Evolutionary conservation across 169 alveolate species (phyloP).

Genomic region (Cryptosporidium ryanae): DNA sequence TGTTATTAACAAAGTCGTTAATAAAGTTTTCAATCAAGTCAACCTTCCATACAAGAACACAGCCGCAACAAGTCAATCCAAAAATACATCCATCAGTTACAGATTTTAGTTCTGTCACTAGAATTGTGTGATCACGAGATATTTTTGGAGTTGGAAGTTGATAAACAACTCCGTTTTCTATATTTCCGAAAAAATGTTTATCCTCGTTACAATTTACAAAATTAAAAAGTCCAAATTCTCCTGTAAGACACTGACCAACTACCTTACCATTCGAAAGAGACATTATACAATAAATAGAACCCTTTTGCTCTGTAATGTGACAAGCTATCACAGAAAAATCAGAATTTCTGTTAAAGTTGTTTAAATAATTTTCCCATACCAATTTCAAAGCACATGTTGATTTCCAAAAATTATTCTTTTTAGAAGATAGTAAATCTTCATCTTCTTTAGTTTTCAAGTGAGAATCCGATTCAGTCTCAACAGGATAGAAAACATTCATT

Average conservation of each 20-base stretch:
- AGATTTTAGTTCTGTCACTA: slow-evolving; percentile 34
- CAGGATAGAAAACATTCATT: slow-evolving; percentile 11
- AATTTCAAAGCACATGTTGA: slow-evolving; percentile 31
- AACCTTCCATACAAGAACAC: slow-evolving; percentile 55
- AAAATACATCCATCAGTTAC: slow-evolving; percentile 67
- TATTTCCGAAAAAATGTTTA: slow-evolving; percentile 59
- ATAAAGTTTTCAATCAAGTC: slow-evolving; percentile 30
- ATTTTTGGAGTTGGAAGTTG: slow-evolving; percentile 38
- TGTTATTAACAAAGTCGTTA: background rate
- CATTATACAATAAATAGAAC: slow-evolving; percentile 56
- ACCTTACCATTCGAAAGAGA: slow-evolving; percentile 65
- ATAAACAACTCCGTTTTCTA: slow-evolving; percentile 68
- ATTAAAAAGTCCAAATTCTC: slow-evolving; percentile 64
- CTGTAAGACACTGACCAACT: slow-evolving; percentile 65
- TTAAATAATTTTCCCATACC: slow-evolving; percentile 49
- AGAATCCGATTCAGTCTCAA: background rate
- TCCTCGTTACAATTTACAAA: slow-evolving; percentile 43
- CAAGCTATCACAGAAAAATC: slow-evolving; percentile 34
- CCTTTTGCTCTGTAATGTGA: slow-evolving; percentile 50
- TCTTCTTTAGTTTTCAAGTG: background rate
- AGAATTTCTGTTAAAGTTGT: slow-evolving; percentile 20
- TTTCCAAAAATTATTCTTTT: slow-evolving; percentile 7
- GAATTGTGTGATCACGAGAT: slow-evolving; percentile 7
- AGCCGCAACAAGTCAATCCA: slow-evolving; percentile 62
- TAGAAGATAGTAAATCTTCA: no score